These are phyloP conservation scores for Zarea fungicola DNA, from an alignment of 2,329 filamentous ascomycete genomes.

Conservation along the genomic window DNA sequence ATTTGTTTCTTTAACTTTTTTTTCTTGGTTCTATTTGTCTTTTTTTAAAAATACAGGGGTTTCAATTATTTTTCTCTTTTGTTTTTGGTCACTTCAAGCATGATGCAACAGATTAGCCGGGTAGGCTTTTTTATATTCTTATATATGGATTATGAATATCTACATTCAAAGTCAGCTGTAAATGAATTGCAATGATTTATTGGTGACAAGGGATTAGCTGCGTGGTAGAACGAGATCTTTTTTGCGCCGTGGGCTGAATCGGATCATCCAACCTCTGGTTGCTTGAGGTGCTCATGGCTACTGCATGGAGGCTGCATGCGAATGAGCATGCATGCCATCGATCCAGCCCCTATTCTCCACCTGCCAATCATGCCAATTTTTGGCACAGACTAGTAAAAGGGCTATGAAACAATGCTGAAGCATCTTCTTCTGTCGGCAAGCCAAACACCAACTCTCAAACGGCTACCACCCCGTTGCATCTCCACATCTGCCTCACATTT, in stretches of 20 bases:
- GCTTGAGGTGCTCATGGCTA: no score
- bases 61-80: no score
- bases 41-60: no score
- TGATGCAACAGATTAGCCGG: not conserved
- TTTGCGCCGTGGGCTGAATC: no score
- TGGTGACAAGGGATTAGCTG: no score
- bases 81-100: no score
- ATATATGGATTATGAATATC: not conserved
- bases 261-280: no score
- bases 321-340: not conserved
- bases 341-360: not conserved
- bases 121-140: conserved; percentile 3
- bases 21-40: no score
- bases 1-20: not conserved
- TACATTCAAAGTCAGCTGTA: no score
- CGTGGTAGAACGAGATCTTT: no score
- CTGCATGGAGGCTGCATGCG: not conserved
- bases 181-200: no score
- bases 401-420: conserved; percentile 4
- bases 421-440: not conserved
- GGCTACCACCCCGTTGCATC: conserved; percentile 2
- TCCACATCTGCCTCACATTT: conserved; percentile 8
- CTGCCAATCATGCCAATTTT: not conserved
- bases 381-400: not conserved
- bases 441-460: conserved; percentile 2